Evolutionary conservation across 495 filamentous ascomycete species (phyloP).

Genomic region (Hypomontagnella submonticulosa): DNA sequence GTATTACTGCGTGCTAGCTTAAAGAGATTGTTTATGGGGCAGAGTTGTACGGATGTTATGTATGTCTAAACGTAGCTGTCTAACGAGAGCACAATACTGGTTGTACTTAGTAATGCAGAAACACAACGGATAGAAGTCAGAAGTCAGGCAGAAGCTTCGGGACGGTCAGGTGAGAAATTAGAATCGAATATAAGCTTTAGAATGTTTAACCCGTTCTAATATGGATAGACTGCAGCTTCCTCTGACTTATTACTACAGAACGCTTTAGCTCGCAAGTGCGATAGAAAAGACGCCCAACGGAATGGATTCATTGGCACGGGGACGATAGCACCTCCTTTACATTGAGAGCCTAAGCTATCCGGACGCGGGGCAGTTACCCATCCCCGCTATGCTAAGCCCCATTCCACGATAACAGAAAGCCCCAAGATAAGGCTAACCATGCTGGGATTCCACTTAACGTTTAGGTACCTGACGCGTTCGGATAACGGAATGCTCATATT

Average conservation of each 20-base stretch:
- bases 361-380: conserved; percentile 29
- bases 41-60: conserved; percentile 1
- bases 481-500: not conserved
- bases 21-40: not conserved
- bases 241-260: conserved; percentile 1
- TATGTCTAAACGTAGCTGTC: conserved; percentile 7
- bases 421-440: conserved; percentile 1
- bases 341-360: conserved; percentile 5
- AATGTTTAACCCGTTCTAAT: too few relatives aligned
- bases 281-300: not conserved
- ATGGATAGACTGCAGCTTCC: too few relatives aligned
- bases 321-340: conserved; percentile 16
- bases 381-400: conserved; percentile 9
- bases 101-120: not conserved
- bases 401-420: conserved; percentile 8
- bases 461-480: conserved; percentile 5
- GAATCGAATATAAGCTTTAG: too few relatives aligned
- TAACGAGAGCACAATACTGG: conserved; percentile 7
- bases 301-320: conserved; percentile 30
- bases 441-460: not conserved
- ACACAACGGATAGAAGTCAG: too few relatives aligned
- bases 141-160: too few relatives aligned
- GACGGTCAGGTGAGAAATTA: too few relatives aligned
- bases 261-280: conserved; percentile 24
- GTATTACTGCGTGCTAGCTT: conserved; percentile 8